Base-by-base conservation (phyloP, 176 grass and related monocot species). In the Eragrostis curvula region DNA sequence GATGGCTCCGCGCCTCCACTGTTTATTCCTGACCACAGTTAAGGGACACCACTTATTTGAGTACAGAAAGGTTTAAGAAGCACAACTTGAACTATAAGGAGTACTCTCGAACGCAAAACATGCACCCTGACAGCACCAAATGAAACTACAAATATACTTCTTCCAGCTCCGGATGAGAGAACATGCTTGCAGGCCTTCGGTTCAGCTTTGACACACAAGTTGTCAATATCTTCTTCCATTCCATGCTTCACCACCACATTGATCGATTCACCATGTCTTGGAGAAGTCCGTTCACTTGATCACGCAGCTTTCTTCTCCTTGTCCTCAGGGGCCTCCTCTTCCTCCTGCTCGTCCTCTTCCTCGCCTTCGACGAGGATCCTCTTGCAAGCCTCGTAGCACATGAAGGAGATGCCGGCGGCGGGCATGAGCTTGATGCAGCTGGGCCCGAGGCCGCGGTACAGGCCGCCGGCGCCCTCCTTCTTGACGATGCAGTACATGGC, bases 381-480 rank as follows among this genome's bases (percentile, higher is more conserved):
- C 85, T 97, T 94, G 82, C 87, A 90, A 2, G 92, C 85, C 89
- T 97, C 91, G 47, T 97, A 97, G 84, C 94, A 97, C 91, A 97
- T 90, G 85, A 97, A 97, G 24, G 94, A 94, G 66, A 97, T 94
- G 48, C 91, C 94, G 3, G 94, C 91, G 9, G 94, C 89, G 18
- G 94, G 94, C 76, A 97, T 89, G 62, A 94, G 77, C 83, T 97
- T 97, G 82, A 94, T 97, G 73, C 87, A 90, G 86, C 91, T 97
- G 16, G 94, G 91, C 1, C 89, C 94, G 42, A 97, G 77, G 12
- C 94, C 91, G 21, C 82, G 91, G 61, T 97, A 97, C 63, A 97
- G 85, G 8, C 94, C 91, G 0, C 47, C 87, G 79, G 74, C 56
- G 28, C 91, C 91, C 59, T 97, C 91, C 25, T 88, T 84, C 62